Base-by-base conservation (phyloP, 2,329 filamentous ascomycete genomes). In the Cladophialophora bantiana region DNA sequence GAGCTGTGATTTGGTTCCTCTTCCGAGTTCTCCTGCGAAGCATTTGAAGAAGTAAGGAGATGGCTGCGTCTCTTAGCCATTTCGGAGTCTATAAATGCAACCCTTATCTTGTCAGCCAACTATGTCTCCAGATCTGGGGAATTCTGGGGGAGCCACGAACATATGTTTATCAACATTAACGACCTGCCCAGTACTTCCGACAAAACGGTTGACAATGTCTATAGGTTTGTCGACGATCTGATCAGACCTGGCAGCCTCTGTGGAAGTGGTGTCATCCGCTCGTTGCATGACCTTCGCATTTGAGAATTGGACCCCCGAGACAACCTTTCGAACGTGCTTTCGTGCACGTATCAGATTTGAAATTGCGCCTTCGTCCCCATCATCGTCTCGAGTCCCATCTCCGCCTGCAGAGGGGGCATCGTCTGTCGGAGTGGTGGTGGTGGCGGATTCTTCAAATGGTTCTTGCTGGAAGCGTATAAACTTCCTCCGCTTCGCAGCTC, bases 41-140 rank as follows among this genome's bases (percentile, higher is more conserved):
- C 60, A 52, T 55, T 64, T 38, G 64, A 72, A 64, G 70, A 45
- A 18, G 61, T 42, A 34, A 52, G 31, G 31, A 50, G 57, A 7
- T 45, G n/a, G 15, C 20, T 56, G 36, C 77, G 76, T 74, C 81
- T 79, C 78, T 85, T 86, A 83, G 86, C 86, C 80, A 89, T 78
- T 77, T 88, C 86, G 68, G 85, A 84, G 76, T 89, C 87, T 90
- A 90, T 84, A 80, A 86, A 90, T 72, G 83, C 83, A 81, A 85
- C 85, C 86, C 87, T 89, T 84, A 84, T 81, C 80, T 79, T 79
- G 85, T 89, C 85, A 89, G 85, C 79, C 74, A 68, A 71, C 72
- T 73, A 76, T 72, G 73, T 71, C 64, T 65, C 63, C 55, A 42
- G 50, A 63, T 70, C 40, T 36, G 4, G 65, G 15, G 20, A n/a